phyloP scores from a whole-genome alignment of 352 stramenopile species.

The Pythium aquatile region DNA sequence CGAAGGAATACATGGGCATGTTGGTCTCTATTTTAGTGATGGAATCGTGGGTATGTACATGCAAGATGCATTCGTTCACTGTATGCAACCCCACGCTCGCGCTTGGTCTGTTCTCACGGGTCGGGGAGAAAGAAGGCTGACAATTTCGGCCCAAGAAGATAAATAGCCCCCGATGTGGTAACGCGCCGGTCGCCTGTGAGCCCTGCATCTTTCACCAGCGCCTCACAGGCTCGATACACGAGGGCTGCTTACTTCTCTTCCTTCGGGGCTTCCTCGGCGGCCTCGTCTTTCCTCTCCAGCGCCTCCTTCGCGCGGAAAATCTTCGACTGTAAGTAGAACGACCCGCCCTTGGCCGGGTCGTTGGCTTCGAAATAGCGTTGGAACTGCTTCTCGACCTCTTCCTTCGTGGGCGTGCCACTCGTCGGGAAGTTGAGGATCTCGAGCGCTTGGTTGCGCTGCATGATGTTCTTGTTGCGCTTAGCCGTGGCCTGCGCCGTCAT shows the following conservation, averaged over 20 bases:
- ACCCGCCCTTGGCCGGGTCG: constrained; percentile 87
- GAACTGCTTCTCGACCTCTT: constrained; percentile 85
- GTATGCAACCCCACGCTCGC: background rate
- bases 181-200: background rate
- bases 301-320: constrained; percentile 90
- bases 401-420: constrained; percentile 38
- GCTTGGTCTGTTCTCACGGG: constrained; percentile 8
- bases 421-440: constrained; percentile 85
- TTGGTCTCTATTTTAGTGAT: constrained; percentile 17
- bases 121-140: constrained; percentile 29
- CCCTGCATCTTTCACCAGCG: background rate
- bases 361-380: constrained; percentile 88
- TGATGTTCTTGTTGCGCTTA: constrained; percentile 79
- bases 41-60: constrained; percentile 1
- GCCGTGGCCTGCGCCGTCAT: constrained; percentile 62
- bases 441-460: constrained; percentile 69
- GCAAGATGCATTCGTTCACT: background rate
- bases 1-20: background rate
- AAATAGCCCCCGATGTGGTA: constrained; percentile 30
- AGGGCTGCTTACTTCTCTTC: constrained; percentile 21
- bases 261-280: constrained; percentile 20
- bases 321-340: constrained; percentile 93
- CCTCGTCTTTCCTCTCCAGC: constrained; percentile 50
- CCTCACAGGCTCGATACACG: background rate
- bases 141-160: constrained; percentile 27